Base-by-base conservation (phyloP, 495 filamentous ascomycete genomes). In the Neurospora sp. region DNA sequence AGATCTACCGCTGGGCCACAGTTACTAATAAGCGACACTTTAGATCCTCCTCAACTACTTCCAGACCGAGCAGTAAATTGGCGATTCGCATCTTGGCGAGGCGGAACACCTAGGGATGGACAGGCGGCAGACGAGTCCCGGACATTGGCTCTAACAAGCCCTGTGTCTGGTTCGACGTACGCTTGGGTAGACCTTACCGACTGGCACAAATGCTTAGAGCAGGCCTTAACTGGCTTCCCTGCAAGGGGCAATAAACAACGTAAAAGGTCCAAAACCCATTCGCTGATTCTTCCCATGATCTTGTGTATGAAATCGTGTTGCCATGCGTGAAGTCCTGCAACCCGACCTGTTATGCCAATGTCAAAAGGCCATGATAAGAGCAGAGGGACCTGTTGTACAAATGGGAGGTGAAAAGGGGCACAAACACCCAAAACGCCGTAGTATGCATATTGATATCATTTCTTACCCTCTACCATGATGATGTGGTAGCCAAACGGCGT, bases 41-140 rank as follows among this genome's bases (percentile, higher is more conserved):
- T 92, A 92, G 79, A 93, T 98, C 85, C 92, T 98, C 84, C 93
- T 98, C 80, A 96, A 98, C 90, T 98, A 98, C 92, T 98, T 98
- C 93, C 92, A 96, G 87, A 97, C 93, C 81, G 87, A 87, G 83
- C 87, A 88, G 79, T 88, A 89, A 85, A 80, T 72, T 66, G 54
- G 54, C 54, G 27, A 66, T 66, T 66, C 27, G 54, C 54, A 66
- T 66, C 54, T 66, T 66, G 54, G 54, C 54, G 54, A 66, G 54
- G 54, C 54, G 54, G 54, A 66, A 66, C 3, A 31, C 27, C 6
- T 35, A 35, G 54, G 54, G 54, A 66, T 66, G 27, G 27, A 66
- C 54, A 66, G 27, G 54, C 54, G 54, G 14, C 54, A 66, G 54
- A 66, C 54, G 54, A 14, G 27, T 35, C 27, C 27, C 54, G 0